Evolutionary conservation across 805 yeast genomes (phyloP).

Genomic region (Ogataea ganodermae): DNA sequence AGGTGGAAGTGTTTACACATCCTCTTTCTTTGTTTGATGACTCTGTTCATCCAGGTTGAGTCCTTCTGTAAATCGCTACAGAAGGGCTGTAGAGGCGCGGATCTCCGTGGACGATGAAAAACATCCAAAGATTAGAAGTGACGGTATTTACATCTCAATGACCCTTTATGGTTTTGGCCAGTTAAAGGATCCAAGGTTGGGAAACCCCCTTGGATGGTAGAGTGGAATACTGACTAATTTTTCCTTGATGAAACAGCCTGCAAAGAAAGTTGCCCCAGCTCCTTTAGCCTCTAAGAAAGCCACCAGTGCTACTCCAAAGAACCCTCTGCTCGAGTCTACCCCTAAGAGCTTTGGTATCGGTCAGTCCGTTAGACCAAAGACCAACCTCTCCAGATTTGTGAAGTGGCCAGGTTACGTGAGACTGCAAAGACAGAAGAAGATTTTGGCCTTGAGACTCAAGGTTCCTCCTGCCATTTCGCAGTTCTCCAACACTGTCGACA

Average conservation of each 20-base stretch:
- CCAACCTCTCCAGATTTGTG: slow-evolving; percentile 95
- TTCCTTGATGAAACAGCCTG: slow-evolving; percentile 41
- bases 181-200: slow-evolving; percentile 8
- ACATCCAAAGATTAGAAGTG: slow-evolving; percentile 11
- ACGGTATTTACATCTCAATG: slow-evolving; percentile 29
- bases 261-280: slow-evolving; percentile 95
- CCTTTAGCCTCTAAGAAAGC: slow-evolving; percentile 84
- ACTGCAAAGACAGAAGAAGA: slow-evolving; percentile 98
- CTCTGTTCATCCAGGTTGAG: slow-evolving; percentile 18
- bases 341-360: slow-evolving; percentile 97
- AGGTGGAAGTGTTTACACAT: slow-evolving; percentile 13
- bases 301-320: slow-evolving; percentile 53
- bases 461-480: slow-evolving; percentile 99
- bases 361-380: slow-evolving; percentile 91
- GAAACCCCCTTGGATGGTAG: slow-evolving; percentile 14
- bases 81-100: slow-evolving; percentile 7
- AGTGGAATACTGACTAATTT: slow-evolving; percentile 27
- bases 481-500: slow-evolving; percentile 94
- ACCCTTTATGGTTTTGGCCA: slow-evolving; percentile 19
- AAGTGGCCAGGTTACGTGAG: slow-evolving; percentile 99
- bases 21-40: slow-evolving; percentile 19
- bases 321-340: slow-evolving; percentile 86
- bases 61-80: slow-evolving; percentile 12
- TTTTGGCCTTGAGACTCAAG: slow-evolving; percentile 92
- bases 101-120: not conserved